Evolutionary conservation across 164 flowering plant species (phyloP).

Genomic region (Macadamia tetraphylla): DNA sequence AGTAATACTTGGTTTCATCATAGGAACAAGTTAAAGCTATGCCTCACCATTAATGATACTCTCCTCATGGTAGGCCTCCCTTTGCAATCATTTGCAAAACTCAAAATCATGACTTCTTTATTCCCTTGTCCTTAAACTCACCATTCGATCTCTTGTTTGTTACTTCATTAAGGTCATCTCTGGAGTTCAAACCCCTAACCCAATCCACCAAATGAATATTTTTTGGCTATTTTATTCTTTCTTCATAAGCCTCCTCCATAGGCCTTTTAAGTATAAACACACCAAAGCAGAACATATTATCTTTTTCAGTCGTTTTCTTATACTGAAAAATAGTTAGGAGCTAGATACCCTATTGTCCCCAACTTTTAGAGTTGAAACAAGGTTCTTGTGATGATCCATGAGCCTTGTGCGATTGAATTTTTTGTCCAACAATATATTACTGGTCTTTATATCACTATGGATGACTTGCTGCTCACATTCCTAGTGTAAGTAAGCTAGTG

Average conservation of each 20-base stretch:
- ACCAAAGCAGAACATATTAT: constrained; percentile 84
- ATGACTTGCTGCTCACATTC: constrained; percentile 96
- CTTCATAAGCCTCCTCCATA: constrained; percentile 29
- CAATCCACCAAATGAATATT: constrained; percentile 78
- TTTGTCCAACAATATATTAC: constrained; percentile 73
- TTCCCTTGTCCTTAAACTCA: constrained; percentile 51
- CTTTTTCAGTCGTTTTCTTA: constrained; percentile 87
- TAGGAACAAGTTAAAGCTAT: constrained; percentile 42
- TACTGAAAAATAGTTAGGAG: constrained; percentile 90
- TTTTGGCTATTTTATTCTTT: constrained; percentile 34
- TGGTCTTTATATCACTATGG: constrained; percentile 84
- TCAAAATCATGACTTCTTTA: constrained; percentile 72
- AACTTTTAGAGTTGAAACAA: constrained; percentile 81
- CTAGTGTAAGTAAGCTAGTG: constrained; percentile 64
- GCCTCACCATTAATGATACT: constrained; percentile 73
- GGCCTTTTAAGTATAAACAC: constrained; percentile 88
- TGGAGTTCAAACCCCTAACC: constrained; percentile 69
- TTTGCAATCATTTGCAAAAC: constrained; percentile 61
- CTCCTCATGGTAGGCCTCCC: constrained; percentile 84
- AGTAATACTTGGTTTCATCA: constrained; percentile 55
- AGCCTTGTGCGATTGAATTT: constrained; percentile 74
- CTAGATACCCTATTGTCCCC: constrained; percentile 93
- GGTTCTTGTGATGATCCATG: constrained; percentile 87
- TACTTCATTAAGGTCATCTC: constrained; percentile 59
- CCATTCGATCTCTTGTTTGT: constrained; percentile 63